phyloP scores from a whole-genome alignment of 352 stramenopile species.

The Pythium scleroteichum region DNA sequence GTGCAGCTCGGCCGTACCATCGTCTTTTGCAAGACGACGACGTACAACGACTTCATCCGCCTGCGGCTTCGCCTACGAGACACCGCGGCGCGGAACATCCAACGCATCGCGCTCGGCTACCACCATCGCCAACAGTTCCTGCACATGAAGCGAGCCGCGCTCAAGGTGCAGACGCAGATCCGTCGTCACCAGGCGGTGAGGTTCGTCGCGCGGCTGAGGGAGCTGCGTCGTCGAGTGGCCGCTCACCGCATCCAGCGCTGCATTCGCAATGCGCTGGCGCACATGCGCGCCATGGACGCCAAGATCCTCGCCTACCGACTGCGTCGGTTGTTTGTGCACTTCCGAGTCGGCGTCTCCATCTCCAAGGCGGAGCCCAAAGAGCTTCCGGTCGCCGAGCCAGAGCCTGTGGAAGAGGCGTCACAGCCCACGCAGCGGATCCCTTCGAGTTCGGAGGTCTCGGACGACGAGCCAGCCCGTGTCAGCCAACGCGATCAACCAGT shows the following conservation, averaged over 20 bases:
- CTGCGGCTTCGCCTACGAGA: conserved; percentile 28
- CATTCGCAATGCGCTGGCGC: conserved; percentile 17
- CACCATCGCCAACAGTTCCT: conserved; percentile 20
- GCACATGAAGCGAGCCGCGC: conserved; percentile 15
- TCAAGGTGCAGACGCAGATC: conserved; percentile 22
- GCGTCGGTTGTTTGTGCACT: conserved; percentile 19
- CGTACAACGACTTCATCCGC: conserved; percentile 37
- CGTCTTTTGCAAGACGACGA: conserved; percentile 40
- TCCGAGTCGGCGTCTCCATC: conserved; percentile 19
- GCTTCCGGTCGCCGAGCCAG: background rate
- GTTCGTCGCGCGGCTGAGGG: conserved; percentile 22
- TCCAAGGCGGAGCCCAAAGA: conserved; percentile 16
- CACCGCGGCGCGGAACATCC: conserved; percentile 24
- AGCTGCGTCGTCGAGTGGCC: conserved; percentile 21
- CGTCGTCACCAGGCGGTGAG: conserved; percentile 25
- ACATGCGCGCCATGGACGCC: conserved; percentile 22
- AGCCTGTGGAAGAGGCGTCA: conserved; percentile 9
- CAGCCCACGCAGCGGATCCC: conserved; percentile 1
- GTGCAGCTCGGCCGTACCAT: conserved; percentile 39
- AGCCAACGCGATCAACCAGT: background rate
- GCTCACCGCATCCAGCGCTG: conserved; percentile 27
- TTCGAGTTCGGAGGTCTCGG: conserved; percentile 19
- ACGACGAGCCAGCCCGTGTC: conserved; percentile 20
- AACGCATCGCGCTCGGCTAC: conserved; percentile 24
- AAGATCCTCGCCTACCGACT: conserved; percentile 20